These are phyloP conservation scores for Capniomyces stellatus DNA, from an alignment of 371 early-diverging fungal genomes.

Conservation along the genomic window DNA sequence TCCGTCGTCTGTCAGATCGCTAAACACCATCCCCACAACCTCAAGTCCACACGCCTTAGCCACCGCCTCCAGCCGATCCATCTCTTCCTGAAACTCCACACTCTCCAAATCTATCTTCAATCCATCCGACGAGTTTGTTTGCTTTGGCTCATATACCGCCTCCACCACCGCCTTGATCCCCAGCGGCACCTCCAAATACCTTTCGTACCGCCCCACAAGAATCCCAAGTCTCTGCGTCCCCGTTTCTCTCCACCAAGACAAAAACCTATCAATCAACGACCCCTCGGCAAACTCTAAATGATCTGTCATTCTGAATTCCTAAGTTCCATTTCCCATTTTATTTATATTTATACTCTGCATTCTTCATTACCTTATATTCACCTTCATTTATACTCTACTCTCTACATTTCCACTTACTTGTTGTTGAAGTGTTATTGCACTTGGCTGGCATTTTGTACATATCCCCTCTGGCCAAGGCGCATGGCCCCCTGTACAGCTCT, in stretches of 20 bases:
- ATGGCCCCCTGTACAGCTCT: slow-evolving; percentile 66
- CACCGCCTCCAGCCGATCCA: slow-evolving; percentile 37
- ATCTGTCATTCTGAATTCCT: slow-evolving; percentile 90
- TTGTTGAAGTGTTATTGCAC: slow-evolving; percentile 72
- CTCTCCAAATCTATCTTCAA: slow-evolving; percentile 39
- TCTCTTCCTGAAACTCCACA: slow-evolving; percentile 33
- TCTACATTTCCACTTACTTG: slow-evolving; percentile 24
- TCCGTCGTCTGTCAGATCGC: slow-evolving; percentile 82
- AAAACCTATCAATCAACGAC: slow-evolving; percentile 68
- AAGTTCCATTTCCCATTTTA: slow-evolving; percentile 16
- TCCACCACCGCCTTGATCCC: slow-evolving; percentile 96
- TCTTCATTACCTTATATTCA: neutral
- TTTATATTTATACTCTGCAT: neutral
- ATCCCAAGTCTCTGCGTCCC: slow-evolving; percentile 86
- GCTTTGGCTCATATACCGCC: slow-evolving; percentile 90
- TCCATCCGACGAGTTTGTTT: slow-evolving; percentile 68
- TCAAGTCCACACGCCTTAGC: slow-evolving; percentile 60
- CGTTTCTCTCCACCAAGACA: slow-evolving; percentile 73
- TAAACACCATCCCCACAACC: slow-evolving; percentile 86
- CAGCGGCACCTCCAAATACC: slow-evolving; percentile 79
- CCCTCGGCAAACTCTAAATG: slow-evolving; percentile 95
- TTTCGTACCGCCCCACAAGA: slow-evolving; percentile 87
- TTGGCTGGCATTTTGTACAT: slow-evolving; percentile 95
- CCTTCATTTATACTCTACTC: neutral
- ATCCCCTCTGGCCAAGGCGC: slow-evolving; percentile 86